These are phyloP conservation scores for Gynochthodes officinalis DNA, from an alignment of 257 asterid species.

Conservation along the genomic window DNA sequence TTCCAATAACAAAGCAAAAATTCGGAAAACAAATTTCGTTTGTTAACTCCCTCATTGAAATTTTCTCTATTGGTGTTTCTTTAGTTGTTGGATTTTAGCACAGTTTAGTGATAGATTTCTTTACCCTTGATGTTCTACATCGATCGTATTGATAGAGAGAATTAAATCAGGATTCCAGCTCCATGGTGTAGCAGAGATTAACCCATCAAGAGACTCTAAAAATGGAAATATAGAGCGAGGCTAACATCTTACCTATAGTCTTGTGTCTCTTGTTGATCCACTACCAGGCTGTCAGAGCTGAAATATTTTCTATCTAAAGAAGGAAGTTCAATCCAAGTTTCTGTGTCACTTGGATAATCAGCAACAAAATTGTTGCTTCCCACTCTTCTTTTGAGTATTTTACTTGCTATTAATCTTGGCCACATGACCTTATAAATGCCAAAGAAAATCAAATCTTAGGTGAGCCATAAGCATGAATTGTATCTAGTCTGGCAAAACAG, in stretches of 20 bases:
- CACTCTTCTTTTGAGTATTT: constrained; percentile 42
- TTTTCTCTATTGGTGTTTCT: no score
- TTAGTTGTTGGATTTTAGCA: no score
- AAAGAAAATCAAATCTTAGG: background rate
- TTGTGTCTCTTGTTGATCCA: constrained; percentile 16
- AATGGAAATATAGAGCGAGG: background rate
- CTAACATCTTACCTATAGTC: constrained; percentile 36
- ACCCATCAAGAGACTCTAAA: no score
- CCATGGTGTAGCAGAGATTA: no score
- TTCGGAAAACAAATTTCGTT: no score
- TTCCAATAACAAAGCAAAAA: background rate
- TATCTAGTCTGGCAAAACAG: constrained; percentile 15
- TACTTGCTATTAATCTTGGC: constrained; percentile 64
- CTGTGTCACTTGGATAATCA: constrained; percentile 37
- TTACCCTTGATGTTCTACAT: no score
- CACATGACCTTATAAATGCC: constrained; percentile 39
- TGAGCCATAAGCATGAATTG: background rate
- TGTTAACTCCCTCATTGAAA: no score
- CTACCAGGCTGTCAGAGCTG: constrained; percentile 19
- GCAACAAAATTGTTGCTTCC: constrained; percentile 53
- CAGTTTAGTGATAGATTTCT: no score
- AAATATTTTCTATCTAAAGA: constrained; percentile 23
- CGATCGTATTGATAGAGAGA: no score
- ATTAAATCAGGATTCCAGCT: no score
- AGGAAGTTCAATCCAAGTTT: constrained; percentile 26